Evolutionary conservation across 1,284 basidiomycete species (phyloP).

Genomic region (Ceratobasidium sp.): DNA sequence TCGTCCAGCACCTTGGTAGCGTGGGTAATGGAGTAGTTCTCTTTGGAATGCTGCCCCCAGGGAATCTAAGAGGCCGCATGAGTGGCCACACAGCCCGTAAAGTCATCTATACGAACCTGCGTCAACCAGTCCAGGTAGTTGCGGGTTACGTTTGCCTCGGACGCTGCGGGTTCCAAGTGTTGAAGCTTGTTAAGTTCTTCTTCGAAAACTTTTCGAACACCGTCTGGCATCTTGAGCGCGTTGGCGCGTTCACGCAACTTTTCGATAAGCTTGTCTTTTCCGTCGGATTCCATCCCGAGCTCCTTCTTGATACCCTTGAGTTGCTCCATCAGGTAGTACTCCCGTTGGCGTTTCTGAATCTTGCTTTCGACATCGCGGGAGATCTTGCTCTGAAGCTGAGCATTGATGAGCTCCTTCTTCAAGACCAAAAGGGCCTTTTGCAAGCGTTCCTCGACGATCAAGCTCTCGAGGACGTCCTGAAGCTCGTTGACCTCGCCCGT

Average conservation of each 20-base stretch:
- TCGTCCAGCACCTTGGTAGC: slow-evolving; percentile 89
- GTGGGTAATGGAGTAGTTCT: slow-evolving; percentile 90
- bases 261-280: slow-evolving; percentile 96
- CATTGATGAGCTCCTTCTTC: slow-evolving; percentile 98
- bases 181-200: slow-evolving; percentile 94
- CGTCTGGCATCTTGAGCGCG: slow-evolving; percentile 89
- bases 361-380: slow-evolving; percentile 94
- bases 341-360: slow-evolving; percentile 95
- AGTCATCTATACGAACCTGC: slow-evolving; percentile 60
- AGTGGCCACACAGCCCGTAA: not conserved
- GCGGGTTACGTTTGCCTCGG: slow-evolving; percentile 94
- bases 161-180: slow-evolving; percentile 89
- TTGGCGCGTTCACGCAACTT: slow-evolving; percentile 93
- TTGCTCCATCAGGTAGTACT: slow-evolving; percentile 99
- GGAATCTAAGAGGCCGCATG: slow-evolving; percentile 66
- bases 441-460: slow-evolving; percentile 86
- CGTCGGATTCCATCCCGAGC: slow-evolving; percentile 95
- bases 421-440: slow-evolving; percentile 91
- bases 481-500: slow-evolving; percentile 90
- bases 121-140: slow-evolving; percentile 98
- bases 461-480: slow-evolving; percentile 90
- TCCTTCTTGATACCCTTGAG: slow-evolving; percentile 99
- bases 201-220: slow-evolving; percentile 93
- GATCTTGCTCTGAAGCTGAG: slow-evolving; percentile 94
- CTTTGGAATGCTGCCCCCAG: slow-evolving; percentile 94